Conservation (phyloP, 73 alveolate species). For the Paramecium tetraurelia region DNA sequence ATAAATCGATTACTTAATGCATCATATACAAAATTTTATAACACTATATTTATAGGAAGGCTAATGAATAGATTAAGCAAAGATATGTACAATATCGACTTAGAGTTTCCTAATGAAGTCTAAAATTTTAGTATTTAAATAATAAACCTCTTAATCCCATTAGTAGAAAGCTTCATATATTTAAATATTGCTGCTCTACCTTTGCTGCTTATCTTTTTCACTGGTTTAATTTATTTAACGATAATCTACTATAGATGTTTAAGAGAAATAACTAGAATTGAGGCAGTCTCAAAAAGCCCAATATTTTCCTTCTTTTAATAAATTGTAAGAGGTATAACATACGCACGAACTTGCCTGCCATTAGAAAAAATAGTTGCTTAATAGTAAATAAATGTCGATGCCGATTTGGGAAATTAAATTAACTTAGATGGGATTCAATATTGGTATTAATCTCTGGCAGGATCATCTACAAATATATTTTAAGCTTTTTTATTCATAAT, state of each 20-base stretch:
- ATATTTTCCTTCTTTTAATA: background rate
- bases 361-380: background rate
- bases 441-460: background rate
- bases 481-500: constrained; percentile 5
- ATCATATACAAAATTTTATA: constrained; percentile 77
- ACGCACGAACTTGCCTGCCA: background rate
- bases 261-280: constrained; percentile 52
- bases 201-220: background rate
- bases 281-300: constrained; percentile 54
- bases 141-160: background rate
- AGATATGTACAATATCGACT: constrained; percentile 67
- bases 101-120: background rate
- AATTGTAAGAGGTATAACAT: constrained; percentile 31
- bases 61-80: constrained; percentile 87
- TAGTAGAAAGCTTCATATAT: background rate
- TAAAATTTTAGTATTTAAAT: background rate
- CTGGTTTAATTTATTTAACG: background rate
- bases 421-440: constrained; percentile 15
- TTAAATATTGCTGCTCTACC: constrained; percentile 12
- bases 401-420: constrained; percentile 66
- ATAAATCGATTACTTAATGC: background rate
- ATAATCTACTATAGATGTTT: background rate
- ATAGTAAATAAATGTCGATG: constrained; percentile 33
- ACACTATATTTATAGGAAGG: constrained; percentile 88
- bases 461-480: background rate